Evolutionary conservation across 768 basidiomycete species (phyloP), one percentile per base, ranked within the genome.

Genomic region (Hysterangium stoloniferum): DNA sequence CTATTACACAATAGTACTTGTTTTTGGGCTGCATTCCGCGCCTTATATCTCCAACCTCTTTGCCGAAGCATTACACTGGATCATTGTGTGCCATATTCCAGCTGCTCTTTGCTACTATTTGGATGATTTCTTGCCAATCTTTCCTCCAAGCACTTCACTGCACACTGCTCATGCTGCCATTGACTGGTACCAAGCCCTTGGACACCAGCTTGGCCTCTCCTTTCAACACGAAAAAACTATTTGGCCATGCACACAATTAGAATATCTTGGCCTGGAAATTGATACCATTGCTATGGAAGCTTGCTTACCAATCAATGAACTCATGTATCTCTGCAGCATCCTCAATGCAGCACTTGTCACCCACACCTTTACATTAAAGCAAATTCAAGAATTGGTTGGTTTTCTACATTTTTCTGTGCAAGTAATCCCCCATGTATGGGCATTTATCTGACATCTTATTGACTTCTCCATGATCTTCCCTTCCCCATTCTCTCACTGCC

Each of bases 11-110:
- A n/a, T n/a, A 5, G 64, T 68, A 2, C 57, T 70, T 6, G 59
- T 54, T 0, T 71, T 71, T 55, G 68, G 68, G 0, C 51, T 63
- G 2, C 52, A 59, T 4, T 61, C 64, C 2, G 64, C 68, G 7
- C 67, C 67, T 2, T 68, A 69, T 56, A n/a, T n/a, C n/a, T n/a
- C n/a, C 57, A 69, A 70, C 49, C 61, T 70, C 0, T 69, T 70
- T 46, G 61, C 68, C 0, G 65, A 70, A 49, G 70, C 62, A 8
- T 58, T 70, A 7, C 70, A 71, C 48, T 72, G 68, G 69, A 70
- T 71, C 40, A 63, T 70, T n/a, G 49, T 59, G 7, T 59, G 60
- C 9, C 63, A 71, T 48, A 61, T 70, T 43, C 67, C 64, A 0
- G 59, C 63, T 0, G 7, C 6, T 6, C 48, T 69, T 1, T 57